Conservation (phyloP, 495 filamentous ascomycete genomes). For the Trichoderma erinaceum region DNA sequence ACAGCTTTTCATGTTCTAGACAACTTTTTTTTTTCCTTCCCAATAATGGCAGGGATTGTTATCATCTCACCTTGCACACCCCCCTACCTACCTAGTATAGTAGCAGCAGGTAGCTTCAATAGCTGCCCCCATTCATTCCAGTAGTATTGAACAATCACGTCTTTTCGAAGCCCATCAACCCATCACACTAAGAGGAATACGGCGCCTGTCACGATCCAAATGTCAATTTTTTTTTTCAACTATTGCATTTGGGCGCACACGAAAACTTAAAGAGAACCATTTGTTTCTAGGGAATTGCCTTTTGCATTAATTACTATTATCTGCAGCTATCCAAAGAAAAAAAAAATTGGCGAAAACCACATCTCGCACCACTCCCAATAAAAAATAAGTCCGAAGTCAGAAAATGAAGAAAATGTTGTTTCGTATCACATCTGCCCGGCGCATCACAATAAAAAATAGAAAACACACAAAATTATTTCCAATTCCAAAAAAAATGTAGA, state of each 20-base stretch:
- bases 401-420: neutral
- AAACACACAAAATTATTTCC: slow-evolving; percentile 9
- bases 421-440: slow-evolving; percentile 7
- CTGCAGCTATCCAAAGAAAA: slow-evolving; percentile 6
- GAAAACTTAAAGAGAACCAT: neutral
- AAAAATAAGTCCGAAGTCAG: neutral
- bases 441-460: neutral
- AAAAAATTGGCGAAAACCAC: neutral
- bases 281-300: slow-evolving; percentile 1
- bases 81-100: neutral
- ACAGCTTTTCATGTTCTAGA: neutral
- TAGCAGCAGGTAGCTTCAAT: neutral
- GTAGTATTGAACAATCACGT: neutral
- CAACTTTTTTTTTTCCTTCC: neutral
- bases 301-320: slow-evolving; percentile 14
- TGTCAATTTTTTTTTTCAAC: neutral
- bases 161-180: neutral
- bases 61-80: neutral
- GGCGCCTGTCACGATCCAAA: neutral
- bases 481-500: neutral
- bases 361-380: neutral
- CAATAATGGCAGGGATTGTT: neutral
- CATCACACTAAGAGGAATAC: neutral
- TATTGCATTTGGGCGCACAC: too few species aligned
- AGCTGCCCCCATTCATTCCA: too few species aligned